Evolutionary conservation across 441 rosid species (phyloP).

Genomic region (Euphorbia celastroides): DNA sequence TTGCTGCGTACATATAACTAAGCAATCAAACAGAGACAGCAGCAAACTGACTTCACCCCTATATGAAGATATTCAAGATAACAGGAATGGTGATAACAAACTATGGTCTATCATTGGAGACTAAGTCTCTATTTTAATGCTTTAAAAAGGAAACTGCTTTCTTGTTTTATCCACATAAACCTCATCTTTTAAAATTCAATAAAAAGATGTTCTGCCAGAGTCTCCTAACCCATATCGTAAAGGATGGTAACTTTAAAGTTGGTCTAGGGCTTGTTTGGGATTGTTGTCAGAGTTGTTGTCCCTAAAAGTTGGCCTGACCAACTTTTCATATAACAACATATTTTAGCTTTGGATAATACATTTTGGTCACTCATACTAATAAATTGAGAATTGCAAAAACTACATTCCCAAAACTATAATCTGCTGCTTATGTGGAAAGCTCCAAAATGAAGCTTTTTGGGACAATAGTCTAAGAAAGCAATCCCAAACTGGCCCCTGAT

Average conservation of each 20-base stretch:
- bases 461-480: too few relatives aligned
- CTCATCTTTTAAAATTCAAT: neutral
- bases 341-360: too few relatives aligned
- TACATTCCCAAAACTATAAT: too few relatives aligned
- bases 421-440: too few relatives aligned
- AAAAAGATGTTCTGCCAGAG: neutral
- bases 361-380: too few relatives aligned
- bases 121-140: neutral
- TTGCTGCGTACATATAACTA: slow-evolving; percentile 22
- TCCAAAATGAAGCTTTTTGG: too few relatives aligned
- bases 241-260: too few relatives aligned
- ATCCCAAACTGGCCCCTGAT: neutral
- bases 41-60: neutral
- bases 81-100: neutral
- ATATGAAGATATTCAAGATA: neutral
- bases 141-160: neutral
- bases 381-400: too few relatives aligned
- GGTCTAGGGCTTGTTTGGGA: too few relatives aligned
- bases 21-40: slow-evolving; percentile 12
- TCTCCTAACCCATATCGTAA: neutral
- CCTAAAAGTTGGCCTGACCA: too few relatives aligned
- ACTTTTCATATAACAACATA: too few relatives aligned
- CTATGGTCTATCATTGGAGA: neutral
- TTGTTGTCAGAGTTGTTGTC: too few relatives aligned
- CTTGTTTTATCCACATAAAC: neutral